Evolutionary conservation across 768 basidiomycete genomes (phyloP).

Genomic region (Rubroboletus pulcherrimus): DNA sequence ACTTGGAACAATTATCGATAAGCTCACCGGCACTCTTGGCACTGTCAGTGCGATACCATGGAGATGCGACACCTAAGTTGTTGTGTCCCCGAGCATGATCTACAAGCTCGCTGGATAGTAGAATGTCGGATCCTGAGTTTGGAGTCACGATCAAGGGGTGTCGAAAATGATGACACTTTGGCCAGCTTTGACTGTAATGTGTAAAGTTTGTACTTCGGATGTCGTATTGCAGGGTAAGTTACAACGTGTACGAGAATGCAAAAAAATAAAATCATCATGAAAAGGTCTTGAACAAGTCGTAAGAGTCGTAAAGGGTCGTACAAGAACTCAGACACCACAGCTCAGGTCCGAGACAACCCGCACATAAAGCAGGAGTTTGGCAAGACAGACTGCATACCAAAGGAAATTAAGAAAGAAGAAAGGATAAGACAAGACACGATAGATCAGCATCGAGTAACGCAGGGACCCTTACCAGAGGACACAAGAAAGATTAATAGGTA

Average conservation of each 20-base stretch:
- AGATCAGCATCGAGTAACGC: not conserved
- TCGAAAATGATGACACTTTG: not conserved
- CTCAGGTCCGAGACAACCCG: not conserved
- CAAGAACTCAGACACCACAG: not conserved
- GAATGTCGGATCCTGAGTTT: not conserved
- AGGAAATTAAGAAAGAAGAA: not conserved
- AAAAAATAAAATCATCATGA: not conserved
- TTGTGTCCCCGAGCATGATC: not conserved
- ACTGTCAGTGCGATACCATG: not conserved
- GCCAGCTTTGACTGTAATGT: too few relatives aligned
- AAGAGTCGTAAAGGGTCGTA: not conserved
- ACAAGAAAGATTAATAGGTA: not conserved
- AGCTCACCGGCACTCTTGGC: not conserved
- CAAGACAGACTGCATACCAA: not conserved
- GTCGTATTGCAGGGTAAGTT: too few relatives aligned
- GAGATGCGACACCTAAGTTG: not conserved
- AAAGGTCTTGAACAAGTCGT: not conserved
- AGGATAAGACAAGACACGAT: not conserved
- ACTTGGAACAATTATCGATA: not conserved
- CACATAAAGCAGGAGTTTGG: not conserved
- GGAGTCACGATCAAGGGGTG: not conserved
- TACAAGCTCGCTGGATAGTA: not conserved
- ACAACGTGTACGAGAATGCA: not conserved
- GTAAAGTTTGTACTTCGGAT: not conserved
- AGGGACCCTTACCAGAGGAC: not conserved